phyloP scores from a whole-genome alignment of 208 protist species.

The Trypanosoma boissoni region DNA sequence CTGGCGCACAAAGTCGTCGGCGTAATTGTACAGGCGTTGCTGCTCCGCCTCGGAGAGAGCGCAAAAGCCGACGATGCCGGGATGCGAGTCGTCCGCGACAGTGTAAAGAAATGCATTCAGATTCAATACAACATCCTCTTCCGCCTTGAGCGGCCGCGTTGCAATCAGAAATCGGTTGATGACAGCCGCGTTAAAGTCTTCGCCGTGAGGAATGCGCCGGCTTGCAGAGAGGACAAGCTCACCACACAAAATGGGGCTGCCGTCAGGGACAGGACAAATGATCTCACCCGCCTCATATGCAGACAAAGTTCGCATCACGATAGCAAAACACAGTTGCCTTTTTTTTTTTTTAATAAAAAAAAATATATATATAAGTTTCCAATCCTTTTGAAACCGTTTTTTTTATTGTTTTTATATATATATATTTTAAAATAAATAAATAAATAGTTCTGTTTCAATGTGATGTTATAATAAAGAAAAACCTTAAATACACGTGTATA shows the following conservation, averaged over 20 bases:
- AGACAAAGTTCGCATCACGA: conserved; percentile 42
- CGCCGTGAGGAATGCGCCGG: conserved; percentile 35
- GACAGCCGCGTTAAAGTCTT: conserved; percentile 69
- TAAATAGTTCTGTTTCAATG: too few species aligned
- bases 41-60: conserved; percentile 54
- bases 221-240: conserved; percentile 51
- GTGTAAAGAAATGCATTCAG: conserved; percentile 73
- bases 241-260: conserved; percentile 35
- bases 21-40: conserved; percentile 64
- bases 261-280: conserved; percentile 47
- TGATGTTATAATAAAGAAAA: too few species aligned
- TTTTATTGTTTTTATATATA: too few species aligned
- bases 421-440: too few species aligned
- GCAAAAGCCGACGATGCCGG: conserved; percentile 38
- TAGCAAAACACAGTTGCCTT: background rate
- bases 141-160: conserved; percentile 30
- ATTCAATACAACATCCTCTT: conserved; percentile 55
- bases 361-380: background rate
- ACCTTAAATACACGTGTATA: too few species aligned
- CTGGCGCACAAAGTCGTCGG: conserved; percentile 79
- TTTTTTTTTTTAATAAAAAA: background rate
- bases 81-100: conserved; percentile 19
- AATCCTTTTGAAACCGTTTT: too few species aligned
- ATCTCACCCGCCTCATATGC: conserved; percentile 56
- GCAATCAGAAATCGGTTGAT: conserved; percentile 80